Base-by-base conservation (phyloP, 495 filamentous ascomycete genomes). In the Podospora sp. region DNA sequence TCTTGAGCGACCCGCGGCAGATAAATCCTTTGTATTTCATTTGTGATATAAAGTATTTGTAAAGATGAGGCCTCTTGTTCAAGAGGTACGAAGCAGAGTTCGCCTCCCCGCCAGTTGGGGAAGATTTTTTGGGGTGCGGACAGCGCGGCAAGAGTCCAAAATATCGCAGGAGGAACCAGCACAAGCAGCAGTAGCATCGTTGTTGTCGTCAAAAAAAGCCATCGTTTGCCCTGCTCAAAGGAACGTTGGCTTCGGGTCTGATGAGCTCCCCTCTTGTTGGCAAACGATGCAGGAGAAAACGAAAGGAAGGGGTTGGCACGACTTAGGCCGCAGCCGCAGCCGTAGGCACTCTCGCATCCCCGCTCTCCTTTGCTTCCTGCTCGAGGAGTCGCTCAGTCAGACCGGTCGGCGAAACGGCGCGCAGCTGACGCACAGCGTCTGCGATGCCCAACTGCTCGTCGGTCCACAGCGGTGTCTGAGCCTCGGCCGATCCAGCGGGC, bases 391-490 rank as follows among this genome's bases (percentile, higher is more conserved):
- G 53, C 67, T 75, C 73, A 6, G 72, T 71, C 35, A 75, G 55
- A 6, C 65, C 68, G 16, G 55, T 33, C 50, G 24, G 24, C 24
- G 22, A 33, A 46, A 62, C 26, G 62, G 50, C 26, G 20, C 40
- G 51, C 40, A 60, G 52, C 69, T 79, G 71, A 64, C 76, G 77
- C 69, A 76, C 79, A 50, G 82, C 71, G 26, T 86, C 77, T 29
- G 81, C 80, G 65, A 97, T 81, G 29, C 89, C 92, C 53, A 98
- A 85, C 82, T 97, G 94, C 71, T 86, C 81, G 71, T 96, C 88
- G 22, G 92, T 91, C 94, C 94, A 98, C 36, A 98, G 89, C 71
- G 88, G 82, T 68, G 81, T 83, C 50, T 78, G 82, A 2, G 66
- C 69, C 52, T 84, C 81, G 12, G 84, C 80, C 16, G 40, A 46